Base-by-base conservation (phyloP, 176 grass and related monocot genomes). In the Hordeum marinum region DNA sequence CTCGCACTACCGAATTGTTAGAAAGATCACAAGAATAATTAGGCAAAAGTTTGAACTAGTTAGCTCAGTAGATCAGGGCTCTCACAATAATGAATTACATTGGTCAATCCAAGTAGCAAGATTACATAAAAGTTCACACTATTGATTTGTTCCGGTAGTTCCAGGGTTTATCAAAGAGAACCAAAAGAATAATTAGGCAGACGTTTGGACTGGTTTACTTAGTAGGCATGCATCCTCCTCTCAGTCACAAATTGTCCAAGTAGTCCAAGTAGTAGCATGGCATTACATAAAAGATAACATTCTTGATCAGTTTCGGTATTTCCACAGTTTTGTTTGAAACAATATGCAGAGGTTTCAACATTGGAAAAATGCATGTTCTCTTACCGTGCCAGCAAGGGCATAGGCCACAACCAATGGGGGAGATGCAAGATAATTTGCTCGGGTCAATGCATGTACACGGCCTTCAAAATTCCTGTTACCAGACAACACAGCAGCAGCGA, bases 401-500 rank as follows among this genome's bases (percentile, higher is more conserved):
- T 99, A 96, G 61, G 96, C 96, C 79, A 99, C 96, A 85, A 99
- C 96, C 54, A 99, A 61, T 13, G 93, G 96, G 84, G 96, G 93
- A 78, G 96, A 99, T 61, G 96, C 96, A 32, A 99, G 93, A 77
- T 99, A 99, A 85, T 99, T 99, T 78, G 96, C 96, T 88, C 96
- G 92, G 39, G 96, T 99, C 39, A 95, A 92, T 78, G 96, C 90
- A 81, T 99, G 91, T 69, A 99, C 93, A 84, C 93, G 93, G 9
- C 96, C 96, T 86, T 99, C 96, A 20, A 99, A 99, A 82, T 99
- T 99, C 72, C 91, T 94, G 85, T 99, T 99, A 68, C 96, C 96
- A 2, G 96, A 99, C 70, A 99, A 89, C 12, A 99, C 93, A 60
- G 96, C 96, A 65, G 93, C 90, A 83, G 96, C 93, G 41, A 99